phyloP scores from a whole-genome alignment of 176 grass and related monocot genomes.

The Musa itinerans region DNA sequence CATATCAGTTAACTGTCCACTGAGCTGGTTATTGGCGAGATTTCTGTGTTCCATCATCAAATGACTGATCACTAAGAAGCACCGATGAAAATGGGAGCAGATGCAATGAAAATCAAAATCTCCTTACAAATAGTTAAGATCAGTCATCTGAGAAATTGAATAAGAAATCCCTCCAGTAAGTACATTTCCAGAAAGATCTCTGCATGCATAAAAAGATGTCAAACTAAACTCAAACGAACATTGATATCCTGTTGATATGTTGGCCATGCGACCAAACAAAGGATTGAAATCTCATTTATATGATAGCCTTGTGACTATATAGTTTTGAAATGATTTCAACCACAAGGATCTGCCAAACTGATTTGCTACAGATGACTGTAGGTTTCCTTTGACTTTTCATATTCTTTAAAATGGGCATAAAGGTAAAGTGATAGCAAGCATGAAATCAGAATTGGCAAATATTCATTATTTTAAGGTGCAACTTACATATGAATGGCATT shows the following conservation, averaged over 20 bases:
- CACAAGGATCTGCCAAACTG: not conserved
- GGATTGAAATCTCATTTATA: not conserved
- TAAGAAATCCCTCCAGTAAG: constrained; percentile 71
- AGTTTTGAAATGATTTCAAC: not conserved
- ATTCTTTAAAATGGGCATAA: not conserved
- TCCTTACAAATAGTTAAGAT: constrained; percentile 68
- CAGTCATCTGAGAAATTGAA: constrained; percentile 84
- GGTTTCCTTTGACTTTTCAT: not conserved
- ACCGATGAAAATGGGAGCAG: not conserved
- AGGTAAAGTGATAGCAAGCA: not conserved
- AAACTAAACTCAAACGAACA: constrained; percentile 10
- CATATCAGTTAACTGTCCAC: constrained; percentile 83
- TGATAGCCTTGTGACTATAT: not conserved
- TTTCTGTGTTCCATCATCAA: constrained; percentile 44
- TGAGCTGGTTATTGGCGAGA: constrained; percentile 61
- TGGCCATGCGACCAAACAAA: not conserved
- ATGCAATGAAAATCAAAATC: not conserved
- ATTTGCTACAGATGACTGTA: not conserved
- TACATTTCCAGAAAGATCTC: constrained; percentile 69
- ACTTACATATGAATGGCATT: constrained; percentile 74
- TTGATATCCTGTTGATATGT: not conserved
- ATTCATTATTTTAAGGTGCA: not conserved
- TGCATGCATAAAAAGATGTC: constrained; percentile 18
- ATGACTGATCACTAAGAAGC: not conserved
- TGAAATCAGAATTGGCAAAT: not conserved